Evolutionary conservation across 2,329 filamentous ascomycete species (phyloP).

Genomic region (Lachnellula cervina): DNA sequence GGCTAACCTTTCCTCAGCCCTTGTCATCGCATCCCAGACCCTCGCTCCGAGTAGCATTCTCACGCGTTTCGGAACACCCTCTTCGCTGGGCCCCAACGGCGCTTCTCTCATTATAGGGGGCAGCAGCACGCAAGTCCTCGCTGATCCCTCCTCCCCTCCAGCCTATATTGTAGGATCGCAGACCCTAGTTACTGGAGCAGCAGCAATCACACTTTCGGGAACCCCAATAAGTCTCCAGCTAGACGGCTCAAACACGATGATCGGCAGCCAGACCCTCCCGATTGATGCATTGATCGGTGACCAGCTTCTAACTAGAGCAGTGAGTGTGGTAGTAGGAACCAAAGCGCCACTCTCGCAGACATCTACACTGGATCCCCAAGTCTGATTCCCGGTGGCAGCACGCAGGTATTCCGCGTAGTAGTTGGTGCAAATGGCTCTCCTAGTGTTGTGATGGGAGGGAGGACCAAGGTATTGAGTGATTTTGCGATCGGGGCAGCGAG

Average conservation of each 20-base stretch:
- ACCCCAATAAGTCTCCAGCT: neutral
- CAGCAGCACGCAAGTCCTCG: neutral
- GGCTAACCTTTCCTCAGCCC: slow-evolving; percentile 1
- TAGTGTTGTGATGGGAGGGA: slow-evolving; percentile 1
- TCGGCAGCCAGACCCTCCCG: neutral
- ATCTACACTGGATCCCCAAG: neutral
- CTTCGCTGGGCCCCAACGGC: slow-evolving; percentile 1
- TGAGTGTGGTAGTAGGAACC: neutral
- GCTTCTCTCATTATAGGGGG: neutral
- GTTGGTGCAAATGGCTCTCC: neutral
- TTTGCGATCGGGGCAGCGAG: neutral
- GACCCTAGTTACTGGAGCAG: neutral
- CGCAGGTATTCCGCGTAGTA: neutral
- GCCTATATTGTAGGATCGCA: neutral
- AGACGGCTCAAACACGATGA: neutral
- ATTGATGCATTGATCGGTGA: neutral
- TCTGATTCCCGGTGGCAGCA: neutral
- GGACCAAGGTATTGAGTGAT: neutral
- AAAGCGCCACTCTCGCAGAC: neutral
- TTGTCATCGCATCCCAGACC: neutral
- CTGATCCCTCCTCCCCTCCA: neutral
- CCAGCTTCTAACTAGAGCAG: neutral
- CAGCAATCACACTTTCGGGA: slow-evolving; percentile 1
- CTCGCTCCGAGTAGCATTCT: neutral
- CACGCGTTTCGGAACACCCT: neutral